Conservation (phyloP, 192 early-diverging fungal species). For the Coemansia guatemalensis region DNA sequence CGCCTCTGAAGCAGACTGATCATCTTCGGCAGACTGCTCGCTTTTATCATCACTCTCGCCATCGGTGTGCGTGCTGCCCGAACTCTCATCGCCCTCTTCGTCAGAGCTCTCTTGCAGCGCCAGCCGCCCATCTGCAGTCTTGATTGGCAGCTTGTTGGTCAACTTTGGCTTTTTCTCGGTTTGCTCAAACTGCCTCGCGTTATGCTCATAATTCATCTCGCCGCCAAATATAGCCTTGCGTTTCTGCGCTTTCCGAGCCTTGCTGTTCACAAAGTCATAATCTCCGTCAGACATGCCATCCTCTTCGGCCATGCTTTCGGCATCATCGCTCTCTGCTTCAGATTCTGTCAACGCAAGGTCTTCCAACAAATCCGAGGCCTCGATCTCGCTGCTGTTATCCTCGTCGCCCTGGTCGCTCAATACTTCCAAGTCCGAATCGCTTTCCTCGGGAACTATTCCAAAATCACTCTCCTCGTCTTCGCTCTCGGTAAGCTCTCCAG, state of each 20-base stretch:
- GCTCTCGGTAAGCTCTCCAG: conserved; percentile 16
- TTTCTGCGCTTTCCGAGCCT: conserved; percentile 37
- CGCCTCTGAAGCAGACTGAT: conserved; percentile 2
- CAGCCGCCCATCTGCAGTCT: conserved; percentile 55
- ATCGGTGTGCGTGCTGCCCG: conserved; percentile 9
- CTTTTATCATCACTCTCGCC: conserved; percentile 45
- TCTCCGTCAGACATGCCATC: conserved; percentile 9
- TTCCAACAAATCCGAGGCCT: conserved; percentile 11
- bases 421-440: conserved; percentile 36
- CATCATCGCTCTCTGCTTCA: conserved; percentile 14
- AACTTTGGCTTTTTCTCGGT: conserved; percentile 40
- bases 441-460: conserved; percentile 11
- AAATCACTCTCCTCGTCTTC: conserved; percentile 29
- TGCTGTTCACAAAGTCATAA: conserved; percentile 38
- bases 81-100: conserved; percentile 44
- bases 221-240: conserved; percentile 45
- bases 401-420: conserved; percentile 22
- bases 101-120: conserved; percentile 54
- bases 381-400: conserved; percentile 1
- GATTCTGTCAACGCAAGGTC: conserved; percentile 2
- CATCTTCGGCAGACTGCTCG: conserved; percentile 40
- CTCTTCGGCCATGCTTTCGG: conserved; percentile 12
- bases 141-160: conserved; percentile 57
- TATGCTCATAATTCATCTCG: conserved; percentile 46
- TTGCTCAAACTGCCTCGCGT: conserved; percentile 30